phyloP scores from a whole-genome alignment of 768 basidiomycete species.

The Naematelia encephala region DNA sequence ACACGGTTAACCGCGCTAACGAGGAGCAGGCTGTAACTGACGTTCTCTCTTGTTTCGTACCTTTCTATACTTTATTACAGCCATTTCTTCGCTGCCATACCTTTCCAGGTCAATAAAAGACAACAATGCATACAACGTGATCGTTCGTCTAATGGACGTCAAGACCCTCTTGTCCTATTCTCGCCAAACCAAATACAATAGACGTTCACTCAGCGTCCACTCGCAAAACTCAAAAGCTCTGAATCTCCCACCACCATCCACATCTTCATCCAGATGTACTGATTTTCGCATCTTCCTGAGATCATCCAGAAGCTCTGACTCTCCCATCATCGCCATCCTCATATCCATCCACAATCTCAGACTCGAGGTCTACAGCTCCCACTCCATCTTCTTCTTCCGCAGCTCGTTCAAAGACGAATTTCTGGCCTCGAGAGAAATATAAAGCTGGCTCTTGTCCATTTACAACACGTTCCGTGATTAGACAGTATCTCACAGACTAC shows the following conservation, averaged over 20 bases:
- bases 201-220: too few species aligned
- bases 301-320: slow-evolving; percentile 12
- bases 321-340: slow-evolving; percentile 11
- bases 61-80: too few species aligned
- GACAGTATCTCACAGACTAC: slow-evolving; percentile 75
- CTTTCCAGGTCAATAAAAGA: too few species aligned
- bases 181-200: too few species aligned
- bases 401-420: slow-evolving; percentile 33
- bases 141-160: too few species aligned
- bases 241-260: not conserved
- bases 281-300: not conserved
- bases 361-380: slow-evolving; percentile 11
- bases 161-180: too few species aligned
- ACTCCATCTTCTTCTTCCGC: slow-evolving; percentile 39
- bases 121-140: too few species aligned
- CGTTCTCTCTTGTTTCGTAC: too few species aligned
- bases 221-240: not conserved
- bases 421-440: slow-evolving; percentile 63
- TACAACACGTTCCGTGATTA: slow-evolving; percentile 70
- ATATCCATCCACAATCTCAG: slow-evolving; percentile 7
- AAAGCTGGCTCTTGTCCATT: slow-evolving; percentile 62
- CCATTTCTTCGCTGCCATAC: too few species aligned
- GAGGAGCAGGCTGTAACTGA: too few species aligned
- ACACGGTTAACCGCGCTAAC: too few species aligned
- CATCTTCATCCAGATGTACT: not conserved